Base-by-base conservation (phyloP, 164 flowering plant genomes). In the Magnolia sinica region DNA sequence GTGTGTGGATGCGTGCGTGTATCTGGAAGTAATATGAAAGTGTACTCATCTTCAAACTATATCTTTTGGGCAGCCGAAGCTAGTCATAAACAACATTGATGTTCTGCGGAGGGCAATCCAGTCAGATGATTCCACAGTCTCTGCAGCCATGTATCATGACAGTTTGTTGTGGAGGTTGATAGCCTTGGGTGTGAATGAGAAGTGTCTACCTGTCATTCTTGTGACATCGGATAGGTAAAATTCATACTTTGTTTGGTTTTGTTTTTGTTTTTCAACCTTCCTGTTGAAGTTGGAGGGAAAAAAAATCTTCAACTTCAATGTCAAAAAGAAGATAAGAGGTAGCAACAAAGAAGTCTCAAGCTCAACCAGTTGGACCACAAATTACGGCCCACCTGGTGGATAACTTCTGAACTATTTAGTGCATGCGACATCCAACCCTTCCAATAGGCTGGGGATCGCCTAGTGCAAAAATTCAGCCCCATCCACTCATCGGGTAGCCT, bases 31-130 rank as follows among this genome's bases (percentile, higher is more conserved):
- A 29, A 68, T 31, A 10, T 14, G 10, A 68, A 29, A 18, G 18
- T 68, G 18, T 24, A 37, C n/a, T 68, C 8, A 68, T 68, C 49
- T 24, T 68, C 49, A 27, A 68, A 23, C 50, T 19, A 20, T 75
- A 23, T 9, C 58, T 70, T 73, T 72, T 81, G 79, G 76, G 80
- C 93, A 96, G 99, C 98, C 99, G n/a, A 96, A 96, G 88, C 84
- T 96, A 86, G 87, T 96, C 24, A 82, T 96, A 79, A 94, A 94
- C 90, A 94, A 96, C 77, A 88, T 91, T 65, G 98, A 92, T 72
- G 84, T 90, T 74, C 87, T 96, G 64, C 85, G 87, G 79, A 81
- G 83, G 84, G 97, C 96, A 61, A 72, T 74, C 71, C n/a, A 78
- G 63, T 79, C 82, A 8, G 95, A 90, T 83, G 89, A 89, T 81